A percentile compares a stretch with the other conserved stretches of the same genome.
These are phyloP conservation scores for Chlorella sp. DNA, from an alignment of 139 green algal species.

Conservation along the genomic window DNA sequence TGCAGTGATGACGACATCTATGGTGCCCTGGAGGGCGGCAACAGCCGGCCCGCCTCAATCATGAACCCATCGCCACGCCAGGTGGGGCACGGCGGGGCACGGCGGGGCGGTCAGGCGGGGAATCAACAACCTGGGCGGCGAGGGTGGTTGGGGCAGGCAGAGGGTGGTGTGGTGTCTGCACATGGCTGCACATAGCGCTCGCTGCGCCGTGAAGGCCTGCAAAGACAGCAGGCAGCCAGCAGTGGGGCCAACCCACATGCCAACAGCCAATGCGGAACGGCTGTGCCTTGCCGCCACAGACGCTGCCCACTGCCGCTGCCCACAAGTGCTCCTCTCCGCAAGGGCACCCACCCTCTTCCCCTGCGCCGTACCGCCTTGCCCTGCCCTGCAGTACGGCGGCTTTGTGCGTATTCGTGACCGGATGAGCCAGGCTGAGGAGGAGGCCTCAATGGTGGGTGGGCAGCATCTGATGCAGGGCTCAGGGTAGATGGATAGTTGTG, in stretches of 20 bases:
- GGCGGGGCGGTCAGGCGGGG: no score
- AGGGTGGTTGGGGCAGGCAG: neutral
- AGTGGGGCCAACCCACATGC: no score
- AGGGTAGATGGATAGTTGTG: no score
- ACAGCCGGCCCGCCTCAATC: slow-evolving; percentile 14
- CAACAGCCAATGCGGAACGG: no score
- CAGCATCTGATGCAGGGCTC: neutral
- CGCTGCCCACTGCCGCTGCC: neutral
- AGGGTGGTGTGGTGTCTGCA: neutral
- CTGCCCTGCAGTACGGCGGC: neutral
- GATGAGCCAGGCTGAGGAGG: neutral
- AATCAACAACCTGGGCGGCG: no score
- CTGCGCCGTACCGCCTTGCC: neutral
- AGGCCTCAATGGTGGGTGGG: neutral
- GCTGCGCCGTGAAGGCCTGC: no score
- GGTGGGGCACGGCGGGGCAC: neutral
- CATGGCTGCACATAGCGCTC: no score
- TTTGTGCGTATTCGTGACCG: slow-evolving; percentile 18
- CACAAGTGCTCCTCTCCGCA: neutral
- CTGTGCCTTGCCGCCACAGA: neutral
- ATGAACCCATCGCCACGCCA: slow-evolving; percentile 31
- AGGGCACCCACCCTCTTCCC: no score
- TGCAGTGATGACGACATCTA: slow-evolving; percentile 34
- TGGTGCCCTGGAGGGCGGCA: slow-evolving; percentile 12
- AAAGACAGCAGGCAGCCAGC: no score